Base-by-base conservation (phyloP, 257 asterid genomes). In the Paulownia fortunei region DNA sequence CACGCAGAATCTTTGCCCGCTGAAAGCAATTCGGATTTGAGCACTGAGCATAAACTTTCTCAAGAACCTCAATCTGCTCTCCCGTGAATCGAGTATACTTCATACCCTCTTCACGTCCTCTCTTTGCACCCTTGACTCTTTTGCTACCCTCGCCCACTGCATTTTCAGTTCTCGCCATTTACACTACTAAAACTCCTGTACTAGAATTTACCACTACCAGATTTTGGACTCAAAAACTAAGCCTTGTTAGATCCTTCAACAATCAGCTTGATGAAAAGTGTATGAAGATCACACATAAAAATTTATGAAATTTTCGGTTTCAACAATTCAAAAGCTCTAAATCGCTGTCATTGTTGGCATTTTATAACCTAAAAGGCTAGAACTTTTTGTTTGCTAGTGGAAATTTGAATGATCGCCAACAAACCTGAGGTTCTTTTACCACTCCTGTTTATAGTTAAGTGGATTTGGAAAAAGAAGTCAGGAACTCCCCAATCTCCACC, bases 1-100 rank as follows among this genome's bases (percentile, higher is more conserved):
- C 88, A 2, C 9, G 55, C 76, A 76, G 34, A 46, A 89, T 69
- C 52, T 76, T 61, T n/a, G 71, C 83, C 56, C 86, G 79, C 73
- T 76, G 84, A 44, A 55, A 34, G 23, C 69, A 58, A 44, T 72
- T 62, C 6, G 93, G 93, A 70, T 70, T 77, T 19, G 88, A 34
- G 76, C 85, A 85, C 56, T 79, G 72, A 1, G 83, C 76, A 82
- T 77, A 89, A 69, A 70, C 60, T 79, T 51, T 78, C 58, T 87
- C 94, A 58, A 89, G 85, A 78, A 82, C 73, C 54, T 73, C 84
- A 69, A 82, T 72, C 77, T 89, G 92, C 32, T 82, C 84, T 69
- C 78, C 81, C 0, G 86, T 83, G 67, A 72, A 89, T 23, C 86
- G 82, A 56, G 81, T 72, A 82, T 88, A 76, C 19, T 58, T 83